Evolutionary conservation across 192 early-diverging fungal genomes (phyloP).

Genomic region (Podila clonocystis): DNA sequence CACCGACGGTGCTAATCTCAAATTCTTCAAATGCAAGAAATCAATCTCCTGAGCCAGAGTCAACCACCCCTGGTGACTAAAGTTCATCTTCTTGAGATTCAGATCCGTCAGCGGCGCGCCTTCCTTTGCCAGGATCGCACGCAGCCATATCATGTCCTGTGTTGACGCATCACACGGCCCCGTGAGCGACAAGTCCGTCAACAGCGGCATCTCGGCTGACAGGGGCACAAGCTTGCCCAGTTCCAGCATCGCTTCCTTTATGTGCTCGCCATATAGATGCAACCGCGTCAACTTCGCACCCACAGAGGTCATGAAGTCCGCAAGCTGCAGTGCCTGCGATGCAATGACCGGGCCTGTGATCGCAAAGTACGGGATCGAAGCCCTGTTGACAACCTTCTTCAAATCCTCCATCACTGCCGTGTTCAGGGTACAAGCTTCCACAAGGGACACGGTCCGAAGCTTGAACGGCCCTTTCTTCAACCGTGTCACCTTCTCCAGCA

Average conservation of each 20-base stretch:
- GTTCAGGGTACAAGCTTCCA: constrained; percentile 13
- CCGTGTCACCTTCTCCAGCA: constrained; percentile 31
- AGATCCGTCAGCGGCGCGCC: constrained; percentile 11
- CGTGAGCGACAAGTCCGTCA: constrained; percentile 14
- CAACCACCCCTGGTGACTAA: constrained; percentile 47
- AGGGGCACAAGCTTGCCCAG: constrained; percentile 19
- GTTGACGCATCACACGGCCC: constrained; percentile 24
- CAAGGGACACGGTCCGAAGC: constrained; percentile 8
- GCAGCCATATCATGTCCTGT: constrained; percentile 27
- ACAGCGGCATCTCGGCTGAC: constrained; percentile 7
- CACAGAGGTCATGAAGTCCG: constrained; percentile 24
- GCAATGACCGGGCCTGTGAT: constrained; percentile 18
- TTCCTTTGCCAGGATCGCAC: constrained; percentile 14
- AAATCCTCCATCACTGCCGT: constrained; percentile 15
- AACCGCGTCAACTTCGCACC: constrained; percentile 21
- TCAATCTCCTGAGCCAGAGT: constrained; percentile 39
- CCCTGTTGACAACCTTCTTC: constrained; percentile 16
- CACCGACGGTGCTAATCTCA: constrained; percentile 20
- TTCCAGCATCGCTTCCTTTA: constrained; percentile 14
- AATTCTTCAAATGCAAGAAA: constrained; percentile 20
- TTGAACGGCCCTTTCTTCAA: constrained; percentile 32
- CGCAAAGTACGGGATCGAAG: constrained; percentile 1
- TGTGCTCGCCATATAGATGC: constrained; percentile 26
- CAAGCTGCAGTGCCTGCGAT: not conserved
- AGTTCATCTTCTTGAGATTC: constrained; percentile 23